Conservation (phyloP, 2,329 filamentous ascomycete genomes). For the Uncinocarpus reesii region DNA sequence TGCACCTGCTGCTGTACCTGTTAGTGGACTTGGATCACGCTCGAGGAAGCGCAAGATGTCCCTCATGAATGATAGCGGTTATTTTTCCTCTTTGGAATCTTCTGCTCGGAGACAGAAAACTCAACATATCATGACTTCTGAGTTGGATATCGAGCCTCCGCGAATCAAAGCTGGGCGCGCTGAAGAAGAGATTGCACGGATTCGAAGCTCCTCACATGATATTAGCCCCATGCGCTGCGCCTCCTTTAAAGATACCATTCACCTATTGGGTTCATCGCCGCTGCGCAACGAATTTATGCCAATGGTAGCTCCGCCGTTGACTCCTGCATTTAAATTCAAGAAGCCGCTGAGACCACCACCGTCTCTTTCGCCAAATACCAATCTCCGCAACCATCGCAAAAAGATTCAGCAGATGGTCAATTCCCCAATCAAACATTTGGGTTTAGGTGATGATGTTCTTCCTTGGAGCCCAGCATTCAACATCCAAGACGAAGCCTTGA, state of each 20-base stretch:
- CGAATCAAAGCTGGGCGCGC: conserved; percentile 79
- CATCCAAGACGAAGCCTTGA: conserved; percentile 38
- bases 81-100: conserved; percentile 91
- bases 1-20: conserved; percentile 51
- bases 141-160: conserved; percentile 61
- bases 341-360: conserved; percentile 53
- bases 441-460: conserved; percentile 33
- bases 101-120: conserved; percentile 65
- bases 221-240: conserved; percentile 57
- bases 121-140: conserved; percentile 59
- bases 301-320: conserved; percentile 59
- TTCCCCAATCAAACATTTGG: conserved; percentile 52
- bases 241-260: conserved; percentile 26
- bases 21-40: conserved; percentile 48
- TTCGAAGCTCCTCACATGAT: conserved; percentile 85
- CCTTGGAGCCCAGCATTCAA: conserved; percentile 44
- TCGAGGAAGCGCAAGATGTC: conserved; percentile 66
- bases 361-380: conserved; percentile 87
- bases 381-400: conserved; percentile 76
- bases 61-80: conserved; percentile 85
- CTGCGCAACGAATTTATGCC: conserved; percentile 47
- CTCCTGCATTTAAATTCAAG: conserved; percentile 74
- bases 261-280: conserved; percentile 54
- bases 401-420: conserved; percentile 71
- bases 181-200: conserved; percentile 88